phyloP scores from a whole-genome alignment of 2,329 filamentous ascomycete species.

The Colletotrichum sp. region DNA sequence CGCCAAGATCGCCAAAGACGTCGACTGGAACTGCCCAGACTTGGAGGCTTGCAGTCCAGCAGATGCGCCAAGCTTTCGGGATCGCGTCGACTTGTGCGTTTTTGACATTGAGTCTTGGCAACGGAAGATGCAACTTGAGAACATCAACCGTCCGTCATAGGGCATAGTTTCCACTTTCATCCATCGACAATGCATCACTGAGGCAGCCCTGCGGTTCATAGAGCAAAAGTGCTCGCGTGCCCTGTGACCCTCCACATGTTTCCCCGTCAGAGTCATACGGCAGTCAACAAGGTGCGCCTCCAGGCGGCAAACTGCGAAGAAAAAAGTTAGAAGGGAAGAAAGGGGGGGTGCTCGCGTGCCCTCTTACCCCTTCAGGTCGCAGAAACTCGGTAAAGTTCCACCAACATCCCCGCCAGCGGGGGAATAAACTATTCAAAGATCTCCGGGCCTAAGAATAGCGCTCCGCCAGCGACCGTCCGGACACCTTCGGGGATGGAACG shows the following conservation, averaged over 20 bases:
- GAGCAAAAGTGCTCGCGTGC: not conserved
- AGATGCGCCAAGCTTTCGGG: not conserved
- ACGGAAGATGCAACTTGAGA: not conserved
- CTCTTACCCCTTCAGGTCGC: not conserved
- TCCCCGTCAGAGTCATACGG: too few relatives aligned
- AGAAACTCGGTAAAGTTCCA: not conserved
- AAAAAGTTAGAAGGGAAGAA: too few relatives aligned
- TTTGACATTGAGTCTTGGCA: not conserved
- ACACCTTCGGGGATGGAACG: not conserved
- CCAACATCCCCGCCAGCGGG: not conserved
- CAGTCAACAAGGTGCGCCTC: too few relatives aligned
- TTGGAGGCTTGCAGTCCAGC: not conserved
- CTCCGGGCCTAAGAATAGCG: not conserved
- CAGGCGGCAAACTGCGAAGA: too few relatives aligned
- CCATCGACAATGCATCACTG: not conserved
- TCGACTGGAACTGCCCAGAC: not conserved
- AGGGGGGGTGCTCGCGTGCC: not conserved
- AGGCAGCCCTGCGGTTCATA: not conserved
- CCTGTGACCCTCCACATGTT: too few relatives aligned
- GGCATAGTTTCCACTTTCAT: not conserved
- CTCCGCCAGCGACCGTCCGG: not conserved
- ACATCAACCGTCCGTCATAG: not conserved
- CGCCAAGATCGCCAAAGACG: not conserved
- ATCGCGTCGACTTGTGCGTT: not conserved
- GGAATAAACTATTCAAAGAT: not conserved